Evolutionary conservation across 192 early-diverging fungal genomes (phyloP), one percentile per base, ranked within the genome.

Genomic region (Ambispora gerdemannii): DNA sequence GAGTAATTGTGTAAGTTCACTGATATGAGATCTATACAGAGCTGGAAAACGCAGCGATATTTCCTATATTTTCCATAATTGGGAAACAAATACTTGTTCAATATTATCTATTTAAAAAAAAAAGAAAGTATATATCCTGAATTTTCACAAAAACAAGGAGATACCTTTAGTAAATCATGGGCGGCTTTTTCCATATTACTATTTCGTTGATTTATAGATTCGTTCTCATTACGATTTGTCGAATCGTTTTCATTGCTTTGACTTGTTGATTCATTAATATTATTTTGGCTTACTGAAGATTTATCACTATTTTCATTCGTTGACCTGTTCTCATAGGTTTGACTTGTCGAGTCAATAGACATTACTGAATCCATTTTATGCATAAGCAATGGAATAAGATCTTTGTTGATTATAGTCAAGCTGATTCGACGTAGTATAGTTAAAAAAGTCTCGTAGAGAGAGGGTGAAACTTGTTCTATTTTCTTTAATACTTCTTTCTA

Each of bases 361-460:
- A 60, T 63, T 36, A 22, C 36, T 25, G 67, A 66, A 32, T 60
- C 63, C 59, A 87, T 52, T 53, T 82, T 62, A 61, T 82, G 77
- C 56, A 93, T 71, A 64, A 95, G 63, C 67, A 81, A 52, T 43
- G 87, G 76, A 35, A 93, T 79, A 35, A 83, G 69, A 58, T 82
- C 85, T 50, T 86, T 88, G 70, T 94, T 90, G 58, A 95, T 74
- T 6, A 93, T 78, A 7, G 86, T 88, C 38, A 95, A 74, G 8
- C 87, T 86, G 13, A 93, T 86, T 8, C 91, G 82, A 31, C 92
- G 87, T 52, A 97, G 80, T 24, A 95, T 76, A 17, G 89, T 74
- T 1, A 82, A 77, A 25, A 95, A 92, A 1, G 89, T 85, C 49
- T 96, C 95, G 30, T 85, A 63, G 19, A 85, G 65, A 11, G 76